Conservation (phyloP, 1,139 yeast species). For the Arxiozyma telluris region DNA sequence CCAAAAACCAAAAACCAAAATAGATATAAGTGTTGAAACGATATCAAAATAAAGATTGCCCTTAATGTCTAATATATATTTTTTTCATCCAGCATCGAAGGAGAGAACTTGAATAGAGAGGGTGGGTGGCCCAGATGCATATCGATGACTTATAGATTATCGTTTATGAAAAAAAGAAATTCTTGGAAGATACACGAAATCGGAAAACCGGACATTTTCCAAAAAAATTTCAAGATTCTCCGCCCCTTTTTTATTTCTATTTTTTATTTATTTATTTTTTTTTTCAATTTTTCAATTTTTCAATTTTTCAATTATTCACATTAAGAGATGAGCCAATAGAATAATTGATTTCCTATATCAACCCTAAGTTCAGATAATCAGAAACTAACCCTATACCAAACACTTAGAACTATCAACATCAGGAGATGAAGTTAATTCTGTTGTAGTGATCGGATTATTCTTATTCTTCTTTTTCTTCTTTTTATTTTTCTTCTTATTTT, state of each 20-base stretch:
- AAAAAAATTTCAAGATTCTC: no score
- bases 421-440: background rate
- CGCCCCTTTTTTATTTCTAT: background rate
- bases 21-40: background rate
- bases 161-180: background rate
- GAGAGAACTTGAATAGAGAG: background rate
- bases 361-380: no score
- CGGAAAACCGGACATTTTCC: background rate
- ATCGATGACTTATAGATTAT: background rate
- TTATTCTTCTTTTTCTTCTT: slow-evolving; percentile 12
- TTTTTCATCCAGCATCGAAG: background rate
- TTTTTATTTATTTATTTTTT: no score
- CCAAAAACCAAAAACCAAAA: no score
- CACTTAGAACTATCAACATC: background rate
- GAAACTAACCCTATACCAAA: background rate
- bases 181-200: background rate
- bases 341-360: no score
- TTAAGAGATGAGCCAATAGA: background rate
- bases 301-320: no score
- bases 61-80: no score
- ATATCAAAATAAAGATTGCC: no score
- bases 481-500: background rate
- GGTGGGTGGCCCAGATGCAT: no score
- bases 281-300: no score
- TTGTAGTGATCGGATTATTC: slow-evolving; percentile 4